Percentiles rank a stretch among this genome's conserved stretches.
phyloP scores from a whole-genome alignment of 1,139 yeast genomes.

The Lodderomyces orthopsilosis region DNA sequence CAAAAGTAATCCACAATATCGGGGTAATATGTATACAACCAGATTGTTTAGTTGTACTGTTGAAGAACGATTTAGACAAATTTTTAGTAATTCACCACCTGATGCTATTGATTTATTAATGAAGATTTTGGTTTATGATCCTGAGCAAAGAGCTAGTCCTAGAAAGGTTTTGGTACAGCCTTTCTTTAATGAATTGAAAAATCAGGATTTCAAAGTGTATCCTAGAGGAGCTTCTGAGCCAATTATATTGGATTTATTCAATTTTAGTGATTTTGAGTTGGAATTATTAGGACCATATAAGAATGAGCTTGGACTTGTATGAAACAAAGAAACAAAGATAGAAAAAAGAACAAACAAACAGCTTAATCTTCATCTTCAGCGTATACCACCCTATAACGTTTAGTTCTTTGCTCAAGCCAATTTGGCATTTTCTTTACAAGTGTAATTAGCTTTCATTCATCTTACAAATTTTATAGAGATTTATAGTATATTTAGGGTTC shows the following conservation, averaged over 20 bases:
- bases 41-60: conserved; percentile 63
- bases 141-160: conserved; percentile 65
- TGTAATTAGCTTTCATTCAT: too few species aligned
- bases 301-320: conserved; percentile 24
- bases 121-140: conserved; percentile 71
- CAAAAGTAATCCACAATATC: conserved; percentile 69
- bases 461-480: too few species aligned
- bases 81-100: conserved; percentile 66
- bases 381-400: too few species aligned
- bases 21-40: conserved; percentile 70
- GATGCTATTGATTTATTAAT: conserved; percentile 69
- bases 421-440: too few species aligned
- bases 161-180: conserved; percentile 66
- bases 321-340: not conserved
- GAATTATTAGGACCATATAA: conserved; percentile 46
- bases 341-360: too few species aligned
- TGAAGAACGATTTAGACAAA: conserved; percentile 63
- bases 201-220: conserved; percentile 53
- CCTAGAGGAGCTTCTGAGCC: conserved; percentile 52
- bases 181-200: conserved; percentile 67
- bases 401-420: too few species aligned
- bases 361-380: too few species aligned
- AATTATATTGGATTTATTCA: conserved; percentile 45
- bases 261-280: conserved; percentile 54
- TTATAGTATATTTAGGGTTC: too few species aligned